Conservation (phyloP, 2,329 filamentous ascomycete genomes). For the Pestalotiopsis sp. region DNA sequence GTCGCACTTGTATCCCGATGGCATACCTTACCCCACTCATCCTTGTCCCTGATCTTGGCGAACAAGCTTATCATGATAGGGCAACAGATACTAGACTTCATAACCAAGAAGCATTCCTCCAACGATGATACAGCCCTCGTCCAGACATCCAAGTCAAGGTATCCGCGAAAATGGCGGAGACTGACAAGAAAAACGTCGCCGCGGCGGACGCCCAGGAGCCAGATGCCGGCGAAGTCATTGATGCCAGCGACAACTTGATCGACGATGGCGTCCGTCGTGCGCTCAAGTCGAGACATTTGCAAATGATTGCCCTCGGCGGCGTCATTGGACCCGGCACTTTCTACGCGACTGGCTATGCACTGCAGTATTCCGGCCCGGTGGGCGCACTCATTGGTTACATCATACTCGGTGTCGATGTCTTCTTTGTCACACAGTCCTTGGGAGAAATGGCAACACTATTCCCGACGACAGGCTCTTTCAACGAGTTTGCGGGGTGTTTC, state of each 20-base stretch:
- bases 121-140: not conserved
- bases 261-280: conserved; percentile 4
- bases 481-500: conserved; percentile 52
- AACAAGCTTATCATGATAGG: not conserved
- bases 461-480: conserved; percentile 47
- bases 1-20: not conserved
- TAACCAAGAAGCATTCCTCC: not conserved
- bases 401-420: conserved; percentile 33
- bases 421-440: conserved; percentile 50
- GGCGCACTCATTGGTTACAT: conserved; percentile 34
- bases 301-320: conserved; percentile 31
- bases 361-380: conserved; percentile 32
- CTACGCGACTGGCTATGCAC: conserved; percentile 30
- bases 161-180: not conserved
- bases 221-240: not conserved
- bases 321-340: conserved; percentile 30
- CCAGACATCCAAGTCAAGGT: not conserved
- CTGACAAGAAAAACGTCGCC: not conserved
- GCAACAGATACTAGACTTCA: not conserved
- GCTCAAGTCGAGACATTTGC: conserved; percentile 29
- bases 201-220: not conserved
- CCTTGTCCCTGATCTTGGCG: not conserved
- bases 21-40: not conserved
- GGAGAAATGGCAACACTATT: conserved; percentile 59
- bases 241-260: not conserved